Base-by-base conservation (phyloP, 306 rosid genomes). In the Castanea mollissima region DNA sequence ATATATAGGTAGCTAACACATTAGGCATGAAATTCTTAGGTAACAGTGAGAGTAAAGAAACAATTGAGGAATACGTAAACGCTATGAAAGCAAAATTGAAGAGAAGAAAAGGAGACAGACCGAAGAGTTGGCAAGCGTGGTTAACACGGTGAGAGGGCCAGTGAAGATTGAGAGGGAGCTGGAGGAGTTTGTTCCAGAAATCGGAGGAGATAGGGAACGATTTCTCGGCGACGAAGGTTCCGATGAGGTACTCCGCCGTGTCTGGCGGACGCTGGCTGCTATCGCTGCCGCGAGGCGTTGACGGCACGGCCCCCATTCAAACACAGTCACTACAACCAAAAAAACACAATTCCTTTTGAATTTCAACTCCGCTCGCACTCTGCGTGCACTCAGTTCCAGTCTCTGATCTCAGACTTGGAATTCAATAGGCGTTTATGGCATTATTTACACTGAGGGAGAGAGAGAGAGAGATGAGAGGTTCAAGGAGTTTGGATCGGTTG, bases 131-230 rank as follows among this genome's bases (percentile, higher is more conserved):
- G 87, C 97, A 93, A 76, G 99, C 98, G 82, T 93, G 83, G 35
- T 76, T 87, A 83, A 93, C 97, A 69, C 92, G 93, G 71, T 91
- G 57, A 56, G 91, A 56, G 20, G 93, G 89, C 98, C 98, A 96
- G 46, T 86, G 91, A 57, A 91, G 88, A 78, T 87, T 83, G 84
- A 90, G 89, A 76, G 98, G 96, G 76, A 90, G 91, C 84, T 96
- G 93, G 29, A 93, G 89, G 83, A 96, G 83, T 83, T 93, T 91
- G 85, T 87, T 88, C 99, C 99, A 96, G 88, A 89, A 93, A 85
- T 93, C 99, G 2, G 99, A 96, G 63, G 98, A 87, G 29, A 91
- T 65, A 12, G 99, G 98, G 76, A 90, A 93, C 19, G 99, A 86
- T 86, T 90, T 78, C 76, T 79, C 91, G 19, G 94, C 96, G 77